phyloP scores from a whole-genome alignment of 371 early-diverging fungal genomes.

The Mortierella sp. region DNA sequence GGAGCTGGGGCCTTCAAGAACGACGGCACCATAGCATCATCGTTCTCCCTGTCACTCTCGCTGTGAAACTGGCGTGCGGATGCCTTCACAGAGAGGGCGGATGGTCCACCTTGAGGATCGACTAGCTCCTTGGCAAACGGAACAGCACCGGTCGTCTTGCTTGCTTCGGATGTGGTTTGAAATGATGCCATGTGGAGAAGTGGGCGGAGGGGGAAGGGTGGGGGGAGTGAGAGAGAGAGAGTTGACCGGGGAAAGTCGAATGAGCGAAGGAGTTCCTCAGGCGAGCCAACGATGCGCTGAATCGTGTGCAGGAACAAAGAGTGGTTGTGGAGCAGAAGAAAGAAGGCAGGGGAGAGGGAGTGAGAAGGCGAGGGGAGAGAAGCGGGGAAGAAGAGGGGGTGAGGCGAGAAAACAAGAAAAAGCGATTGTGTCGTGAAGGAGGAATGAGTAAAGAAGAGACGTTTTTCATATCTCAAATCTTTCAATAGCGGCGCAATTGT shows the following conservation, averaged over 20 bases:
- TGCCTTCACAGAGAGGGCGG: background rate
- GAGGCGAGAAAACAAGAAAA: background rate
- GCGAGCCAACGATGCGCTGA: too few relatives aligned
- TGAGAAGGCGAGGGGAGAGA: constrained; percentile 2
- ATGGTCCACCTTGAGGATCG: too few relatives aligned
- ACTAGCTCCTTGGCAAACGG: too few relatives aligned
- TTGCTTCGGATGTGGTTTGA: background rate
- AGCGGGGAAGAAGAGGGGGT: background rate
- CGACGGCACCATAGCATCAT: constrained; percentile 31
- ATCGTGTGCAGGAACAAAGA: too few relatives aligned
- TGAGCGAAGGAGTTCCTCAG: too few relatives aligned
- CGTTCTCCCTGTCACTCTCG: constrained; percentile 18
- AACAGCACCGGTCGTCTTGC: background rate
- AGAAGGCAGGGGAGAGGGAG: background rate
- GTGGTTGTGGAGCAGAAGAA: background rate
- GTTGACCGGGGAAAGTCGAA: background rate
- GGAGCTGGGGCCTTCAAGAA: constrained; percentile 7
- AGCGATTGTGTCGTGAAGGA: background rate
- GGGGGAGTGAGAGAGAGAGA: constrained; percentile 3
- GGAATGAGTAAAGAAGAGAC: too few relatives aligned
- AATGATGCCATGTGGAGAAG: background rate
- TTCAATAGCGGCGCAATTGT: too few relatives aligned
- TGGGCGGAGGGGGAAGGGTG: background rate
- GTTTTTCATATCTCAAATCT: too few relatives aligned
- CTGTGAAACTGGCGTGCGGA: background rate